A percentile compares a stretch with the other conserved stretches of the same genome.
phyloP scores from a whole-genome alignment of 2,329 filamentous ascomycete species.

The Bertia moriformis region DNA sequence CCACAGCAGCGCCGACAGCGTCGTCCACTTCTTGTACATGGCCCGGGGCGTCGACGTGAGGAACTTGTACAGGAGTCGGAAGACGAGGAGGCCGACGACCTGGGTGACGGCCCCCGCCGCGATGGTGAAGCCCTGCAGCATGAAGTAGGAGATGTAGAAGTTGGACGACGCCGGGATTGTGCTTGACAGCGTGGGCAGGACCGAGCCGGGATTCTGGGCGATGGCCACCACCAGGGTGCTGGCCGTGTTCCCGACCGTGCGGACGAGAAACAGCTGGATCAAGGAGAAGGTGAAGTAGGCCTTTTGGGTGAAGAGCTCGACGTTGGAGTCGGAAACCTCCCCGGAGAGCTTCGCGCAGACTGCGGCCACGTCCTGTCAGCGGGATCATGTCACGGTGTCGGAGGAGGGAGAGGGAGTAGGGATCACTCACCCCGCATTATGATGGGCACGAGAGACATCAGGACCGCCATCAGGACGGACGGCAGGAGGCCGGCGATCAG shows the following conservation, averaged over 20 bases:
- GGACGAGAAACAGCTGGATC: conserved; percentile 79
- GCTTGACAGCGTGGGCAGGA: conserved; percentile 50
- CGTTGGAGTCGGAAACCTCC: conserved; percentile 61
- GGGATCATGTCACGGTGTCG: conserved; percentile 6
- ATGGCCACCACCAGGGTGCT: conserved; percentile 53
- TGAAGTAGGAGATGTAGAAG: conserved; percentile 90
- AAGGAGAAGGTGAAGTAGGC: conserved; percentile 85
- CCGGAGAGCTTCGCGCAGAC: conserved; percentile 68
- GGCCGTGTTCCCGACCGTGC: conserved; percentile 69
- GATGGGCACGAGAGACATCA: conserved; percentile 76
- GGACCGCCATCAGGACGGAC: conserved; percentile 60
- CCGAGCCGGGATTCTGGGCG: conserved; percentile 41
- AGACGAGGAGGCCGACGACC: conserved; percentile 57
- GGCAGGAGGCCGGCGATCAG: conserved; percentile 77
- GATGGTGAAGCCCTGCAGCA: conserved; percentile 76
- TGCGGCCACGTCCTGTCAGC: too few species aligned
- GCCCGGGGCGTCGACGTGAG: conserved; percentile 67
- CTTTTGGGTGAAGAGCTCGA: conserved; percentile 86
- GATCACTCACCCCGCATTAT: too few species aligned
- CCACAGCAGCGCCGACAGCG: conserved; percentile 63
- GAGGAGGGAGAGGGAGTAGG: conserved; percentile 26
- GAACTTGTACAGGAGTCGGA: conserved; percentile 59
- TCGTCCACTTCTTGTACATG: conserved; percentile 66
- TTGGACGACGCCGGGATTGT: conserved; percentile 76
- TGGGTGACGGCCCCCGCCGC: conserved; percentile 65